Evolutionary conservation across 2,329 filamentous ascomycete species (phyloP), one percentile per base, ranked within the genome.

Genomic region (Byssothecium circinans): DNA sequence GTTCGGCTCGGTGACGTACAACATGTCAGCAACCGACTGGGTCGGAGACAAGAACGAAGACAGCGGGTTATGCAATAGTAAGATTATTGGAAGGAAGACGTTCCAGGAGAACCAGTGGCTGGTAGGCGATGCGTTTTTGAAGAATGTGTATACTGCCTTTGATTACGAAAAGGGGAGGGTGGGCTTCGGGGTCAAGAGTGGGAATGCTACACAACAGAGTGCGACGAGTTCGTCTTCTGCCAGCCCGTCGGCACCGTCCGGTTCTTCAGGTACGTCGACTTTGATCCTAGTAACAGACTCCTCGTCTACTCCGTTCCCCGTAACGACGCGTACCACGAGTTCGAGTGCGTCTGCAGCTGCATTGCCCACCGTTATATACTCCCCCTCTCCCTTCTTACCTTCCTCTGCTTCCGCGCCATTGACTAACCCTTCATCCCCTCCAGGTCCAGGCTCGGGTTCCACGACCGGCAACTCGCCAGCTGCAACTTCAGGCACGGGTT

Each of bases 91-190:
- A 1, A 78, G 83, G 20, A 81, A 86, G 64, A 82, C 88, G 12
- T 84, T 89, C 38, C 72, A 77, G 1, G 77, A 58, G 60, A 65
- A 74, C 27, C 72, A 84, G 22, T 95, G 90, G 89, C 77, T 96
- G n/a, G 71, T 95, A 1, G 91, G 91, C 2, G 90, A 91, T 56
- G 82, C 87, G 1, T 95, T 95, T 60, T 73, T 96, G 52, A 95
- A 95, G 75, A 95, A 95, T 58, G 90, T 95, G 14, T 95, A 95
- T 65, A 78, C 83, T 1, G 85, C 94, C 19, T 95, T 95, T 66
- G 91, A 96, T 67, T 82, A 82, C 43, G 89, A 92, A 53, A 64
- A 83, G 54, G 72, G 69, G 35, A 80, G 79, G 42, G 82, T 91
- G 54, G 87, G 86, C 4, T 63, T 74, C 34, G 70, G 69, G 0